Evolutionary conservation across 1,284 basidiomycete genomes (phyloP).

Genomic region (Leccinum subfulvum): DNA sequence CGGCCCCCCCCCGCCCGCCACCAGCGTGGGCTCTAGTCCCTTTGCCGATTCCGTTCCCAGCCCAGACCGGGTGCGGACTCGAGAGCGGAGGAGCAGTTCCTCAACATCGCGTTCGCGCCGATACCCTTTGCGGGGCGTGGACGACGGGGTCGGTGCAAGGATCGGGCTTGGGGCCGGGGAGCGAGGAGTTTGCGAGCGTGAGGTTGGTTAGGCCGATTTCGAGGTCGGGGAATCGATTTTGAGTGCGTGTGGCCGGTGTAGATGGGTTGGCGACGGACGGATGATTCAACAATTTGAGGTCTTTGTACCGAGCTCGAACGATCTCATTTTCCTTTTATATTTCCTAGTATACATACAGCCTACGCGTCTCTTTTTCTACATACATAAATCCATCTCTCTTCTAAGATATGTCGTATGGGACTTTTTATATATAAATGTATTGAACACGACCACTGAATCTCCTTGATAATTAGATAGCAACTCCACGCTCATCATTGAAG

Average conservation of each 20-base stretch:
- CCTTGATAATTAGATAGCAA: too few relatives aligned
- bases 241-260: background rate
- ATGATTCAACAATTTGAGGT: background rate
- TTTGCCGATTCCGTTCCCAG: background rate
- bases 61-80: background rate
- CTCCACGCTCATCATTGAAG: too few relatives aligned
- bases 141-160: conserved; percentile 15
- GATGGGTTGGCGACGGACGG: background rate
- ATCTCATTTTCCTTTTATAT: background rate
- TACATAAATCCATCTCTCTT: too few relatives aligned
- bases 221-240: background rate
- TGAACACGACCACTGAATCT: too few relatives aligned
- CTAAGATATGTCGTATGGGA: too few relatives aligned
- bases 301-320: background rate
- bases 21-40: background rate
- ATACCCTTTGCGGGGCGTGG: conserved; percentile 27
- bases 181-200: background rate
- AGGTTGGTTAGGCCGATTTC: background rate
- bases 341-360: background rate
- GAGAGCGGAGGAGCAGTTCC: conserved; percentile 23
- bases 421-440: too few relatives aligned
- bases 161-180: background rate
- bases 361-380: background rate
- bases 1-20: too few relatives aligned
- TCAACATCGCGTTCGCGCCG: conserved; percentile 29